Conservation (phyloP, 768 basidiomycete species). For the Pleurotus djamor region DNA sequence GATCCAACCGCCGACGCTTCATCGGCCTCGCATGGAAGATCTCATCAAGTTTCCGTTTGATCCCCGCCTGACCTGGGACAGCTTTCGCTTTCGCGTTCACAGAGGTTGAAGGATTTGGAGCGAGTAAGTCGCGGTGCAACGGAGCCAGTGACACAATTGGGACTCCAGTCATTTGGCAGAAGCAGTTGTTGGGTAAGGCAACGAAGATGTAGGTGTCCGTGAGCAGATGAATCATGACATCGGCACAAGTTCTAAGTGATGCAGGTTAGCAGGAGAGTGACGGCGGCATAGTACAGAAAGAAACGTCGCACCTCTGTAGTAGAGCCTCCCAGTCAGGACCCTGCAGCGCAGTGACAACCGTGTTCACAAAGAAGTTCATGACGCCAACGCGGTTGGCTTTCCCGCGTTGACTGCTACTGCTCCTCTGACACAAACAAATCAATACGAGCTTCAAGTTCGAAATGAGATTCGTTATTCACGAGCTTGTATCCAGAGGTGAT, state of each 20-base stretch:
- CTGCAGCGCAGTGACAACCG: conserved; percentile 66
- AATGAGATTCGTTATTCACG: conserved; percentile 31
- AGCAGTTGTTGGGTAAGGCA: conserved; percentile 78
- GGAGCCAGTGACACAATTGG: conserved; percentile 46
- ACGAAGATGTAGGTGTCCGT: conserved; percentile 73
- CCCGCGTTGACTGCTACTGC: conserved; percentile 31
- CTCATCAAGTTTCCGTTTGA: conserved; percentile 11
- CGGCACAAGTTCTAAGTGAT: conserved; percentile 67
- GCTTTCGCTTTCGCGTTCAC: no score
- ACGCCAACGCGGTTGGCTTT: conserved; percentile 43
- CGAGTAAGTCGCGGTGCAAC: conserved; percentile 18
- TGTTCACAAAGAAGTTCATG: conserved; percentile 68
- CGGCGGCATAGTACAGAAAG: background rate
- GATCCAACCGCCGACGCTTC: conserved; percentile 27
- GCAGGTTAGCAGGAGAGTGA: background rate
- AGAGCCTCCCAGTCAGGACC: conserved; percentile 65
- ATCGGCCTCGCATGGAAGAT: conserved; percentile 15
- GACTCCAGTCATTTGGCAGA: conserved; percentile 79
- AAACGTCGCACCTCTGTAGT: conserved; percentile 48
- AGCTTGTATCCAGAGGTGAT: conserved; percentile 66
- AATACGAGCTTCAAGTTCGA: background rate
- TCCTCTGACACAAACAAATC: conserved; percentile 20
- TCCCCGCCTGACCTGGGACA: background rate
- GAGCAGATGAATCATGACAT: conserved; percentile 76
- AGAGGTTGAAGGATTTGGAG: background rate